These are phyloP conservation scores for Graphilbum sp. DNA, from an alignment of 2,329 filamentous ascomycete genomes.

Conservation along the genomic window DNA sequence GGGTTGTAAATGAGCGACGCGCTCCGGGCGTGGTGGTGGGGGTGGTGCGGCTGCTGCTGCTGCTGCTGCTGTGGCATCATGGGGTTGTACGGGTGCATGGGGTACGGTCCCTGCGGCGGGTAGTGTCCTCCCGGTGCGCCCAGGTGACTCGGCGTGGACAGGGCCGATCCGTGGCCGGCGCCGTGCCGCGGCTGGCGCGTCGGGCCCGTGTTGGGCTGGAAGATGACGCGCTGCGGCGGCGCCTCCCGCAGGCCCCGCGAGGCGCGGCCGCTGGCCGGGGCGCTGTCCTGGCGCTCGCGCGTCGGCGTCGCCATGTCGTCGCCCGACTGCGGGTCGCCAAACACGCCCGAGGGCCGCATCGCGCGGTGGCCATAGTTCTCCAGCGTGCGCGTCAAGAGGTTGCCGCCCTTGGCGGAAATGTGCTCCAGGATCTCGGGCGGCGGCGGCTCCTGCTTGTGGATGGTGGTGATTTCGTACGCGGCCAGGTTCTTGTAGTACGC, in stretches of 20 bases:
- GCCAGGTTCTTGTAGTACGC: conserved; percentile 82
- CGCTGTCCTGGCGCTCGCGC: conserved; percentile 34
- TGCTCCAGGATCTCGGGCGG: conserved; percentile 80
- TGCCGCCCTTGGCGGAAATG: conserved; percentile 69
- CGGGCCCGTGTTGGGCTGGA: conserved; percentile 61
- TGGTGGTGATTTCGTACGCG: conserved; percentile 67
- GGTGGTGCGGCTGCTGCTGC: conserved; percentile 6
- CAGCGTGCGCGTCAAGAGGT: conserved; percentile 59
- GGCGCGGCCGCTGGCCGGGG: conserved; percentile 36
- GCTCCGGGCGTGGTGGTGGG: conserved; percentile 19
- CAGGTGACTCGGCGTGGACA: conserved; percentile 12
- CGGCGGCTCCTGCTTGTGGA: conserved; percentile 67
- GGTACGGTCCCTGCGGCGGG: conserved; percentile 9
- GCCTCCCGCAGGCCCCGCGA: conserved; percentile 59
- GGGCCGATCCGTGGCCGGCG: conserved; percentile 16
- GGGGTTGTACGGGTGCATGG: conserved; percentile 12
- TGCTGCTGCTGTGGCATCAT: conserved; percentile 2
- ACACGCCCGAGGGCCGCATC: conserved; percentile 24
- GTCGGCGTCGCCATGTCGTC: conserved; percentile 43
- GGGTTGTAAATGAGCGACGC: conserved; percentile 34
- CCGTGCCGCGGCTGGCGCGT: conserved; percentile 46
- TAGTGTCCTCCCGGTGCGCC: conserved; percentile 4
- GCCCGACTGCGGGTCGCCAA: conserved; percentile 25
- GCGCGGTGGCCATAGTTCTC: conserved; percentile 42
- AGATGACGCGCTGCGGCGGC: conserved; percentile 70